These are phyloP conservation scores for Scytalidium lignicola DNA, from an alignment of 2,329 filamentous ascomycete species.

Conservation along the genomic window DNA sequence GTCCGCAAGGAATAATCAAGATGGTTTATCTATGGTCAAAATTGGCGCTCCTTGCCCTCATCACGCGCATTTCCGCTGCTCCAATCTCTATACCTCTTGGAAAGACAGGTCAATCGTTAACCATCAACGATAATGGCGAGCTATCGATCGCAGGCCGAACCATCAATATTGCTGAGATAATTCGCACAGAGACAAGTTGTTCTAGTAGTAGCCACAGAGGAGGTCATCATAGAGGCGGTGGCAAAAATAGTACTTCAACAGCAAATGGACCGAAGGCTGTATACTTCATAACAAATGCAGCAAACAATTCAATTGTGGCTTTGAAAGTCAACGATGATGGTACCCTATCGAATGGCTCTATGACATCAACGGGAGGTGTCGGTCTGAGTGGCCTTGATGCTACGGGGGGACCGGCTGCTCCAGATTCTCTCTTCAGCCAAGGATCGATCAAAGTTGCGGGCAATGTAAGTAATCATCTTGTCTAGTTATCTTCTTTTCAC, in stretches of 20 bases:
- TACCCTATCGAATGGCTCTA: slow-evolving; percentile 36
- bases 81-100: slow-evolving; percentile 8
- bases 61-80: slow-evolving; percentile 2
- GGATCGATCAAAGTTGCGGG: slow-evolving; percentile 44
- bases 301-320: slow-evolving; percentile 42
- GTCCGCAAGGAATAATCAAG: too few relatives aligned
- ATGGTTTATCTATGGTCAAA: slow-evolving; percentile 4
- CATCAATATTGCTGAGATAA: slow-evolving; percentile 7
- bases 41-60: slow-evolving; percentile 1
- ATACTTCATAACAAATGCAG: slow-evolving; percentile 52
- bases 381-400: slow-evolving; percentile 38
- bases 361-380: slow-evolving; percentile 41
- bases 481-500: too few relatives aligned
- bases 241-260: not conserved
- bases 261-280: slow-evolving; percentile 35
- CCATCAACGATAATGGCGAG: slow-evolving; percentile 12
- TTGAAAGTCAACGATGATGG: slow-evolving; percentile 43
- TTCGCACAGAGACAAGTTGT: slow-evolving; percentile 1
- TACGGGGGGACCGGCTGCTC: slow-evolving; percentile 33
- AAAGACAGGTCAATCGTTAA: slow-evolving; percentile 6
- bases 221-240: not conserved
- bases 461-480: slow-evolving; percentile 34
- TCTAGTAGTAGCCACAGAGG: not conserved
- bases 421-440: slow-evolving; percentile 49
- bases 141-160: slow-evolving; percentile 6